phyloP scores from a whole-genome alignment of 2,329 filamentous ascomycete species.

The Phialophora tarda region DNA sequence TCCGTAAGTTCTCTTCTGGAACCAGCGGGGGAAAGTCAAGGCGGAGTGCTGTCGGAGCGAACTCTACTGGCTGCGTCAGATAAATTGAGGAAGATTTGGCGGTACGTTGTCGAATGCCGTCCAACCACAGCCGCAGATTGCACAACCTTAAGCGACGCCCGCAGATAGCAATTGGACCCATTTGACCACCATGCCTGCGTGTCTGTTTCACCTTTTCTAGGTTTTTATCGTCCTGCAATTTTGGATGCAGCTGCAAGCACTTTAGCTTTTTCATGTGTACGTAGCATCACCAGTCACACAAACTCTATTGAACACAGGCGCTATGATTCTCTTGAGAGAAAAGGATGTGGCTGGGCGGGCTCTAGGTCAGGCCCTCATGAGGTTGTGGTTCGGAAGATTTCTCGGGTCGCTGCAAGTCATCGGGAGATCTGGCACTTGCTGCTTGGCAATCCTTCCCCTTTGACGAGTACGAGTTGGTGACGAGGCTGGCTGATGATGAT shows the following conservation, averaged over 20 bases:
- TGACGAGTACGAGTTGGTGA: too few species aligned
- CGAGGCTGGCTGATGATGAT: too few species aligned
- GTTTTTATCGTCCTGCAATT: constrained; percentile 25
- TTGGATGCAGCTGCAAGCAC: constrained; percentile 23
- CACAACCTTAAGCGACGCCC: constrained; percentile 19
- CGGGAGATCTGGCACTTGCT: not conserved
- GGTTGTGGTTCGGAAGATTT: constrained; percentile 28
- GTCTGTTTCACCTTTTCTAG: constrained; percentile 23
- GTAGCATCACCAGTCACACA: not conserved
- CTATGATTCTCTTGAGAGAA: not conserved
- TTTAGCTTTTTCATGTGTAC: constrained; percentile 13
- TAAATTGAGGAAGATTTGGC: constrained; percentile 20
- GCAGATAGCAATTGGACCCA: not conserved
- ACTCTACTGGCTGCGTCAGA: constrained; percentile 8
- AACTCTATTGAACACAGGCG: not conserved
- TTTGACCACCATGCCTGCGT: constrained; percentile 4
- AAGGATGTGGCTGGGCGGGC: constrained; percentile 14
- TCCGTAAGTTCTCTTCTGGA: constrained; percentile 12
- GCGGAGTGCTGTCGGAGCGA: not conserved
- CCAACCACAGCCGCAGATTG: constrained; percentile 25
- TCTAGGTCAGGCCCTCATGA: not conserved
- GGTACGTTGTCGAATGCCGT: constrained; percentile 22
- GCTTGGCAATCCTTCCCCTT: not conserved
- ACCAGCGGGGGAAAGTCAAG: constrained; percentile 6
- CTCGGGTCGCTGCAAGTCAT: constrained; percentile 25